A percentile compares a stretch with the other conserved stretches of the same genome.
phyloP scores from a whole-genome alignment of 495 filamentous ascomycete species.

The Aspergillus hancockii region DNA sequence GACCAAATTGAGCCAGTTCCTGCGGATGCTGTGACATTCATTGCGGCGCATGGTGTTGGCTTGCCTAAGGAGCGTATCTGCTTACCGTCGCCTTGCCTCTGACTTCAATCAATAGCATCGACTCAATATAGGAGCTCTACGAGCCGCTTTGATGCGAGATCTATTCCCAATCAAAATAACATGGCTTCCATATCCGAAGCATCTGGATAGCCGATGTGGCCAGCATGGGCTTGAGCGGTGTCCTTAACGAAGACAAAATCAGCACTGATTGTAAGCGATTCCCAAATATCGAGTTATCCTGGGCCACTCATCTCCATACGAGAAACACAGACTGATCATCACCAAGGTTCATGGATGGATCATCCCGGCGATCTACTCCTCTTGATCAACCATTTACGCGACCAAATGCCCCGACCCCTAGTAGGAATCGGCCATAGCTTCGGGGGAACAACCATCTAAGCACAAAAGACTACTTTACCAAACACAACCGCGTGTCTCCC shows the following conservation, averaged over 20 bases:
- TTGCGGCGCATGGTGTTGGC: conserved; percentile 4
- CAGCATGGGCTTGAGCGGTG: conserved; percentile 5
- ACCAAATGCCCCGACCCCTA: conserved; percentile 11
- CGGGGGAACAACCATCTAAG: conserved; percentile 6
- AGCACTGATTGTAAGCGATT: conserved; percentile 9
- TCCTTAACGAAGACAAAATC: conserved; percentile 10
- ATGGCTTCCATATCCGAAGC: conserved; percentile 5
- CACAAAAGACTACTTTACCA: not conserved
- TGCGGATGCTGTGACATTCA: conserved; percentile 4
- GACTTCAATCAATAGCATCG: not conserved
- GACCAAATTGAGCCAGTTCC: not conserved
- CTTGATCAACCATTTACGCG: conserved; percentile 10
- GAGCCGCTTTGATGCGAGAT: conserved; percentile 14
- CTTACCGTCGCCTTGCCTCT: not conserved
- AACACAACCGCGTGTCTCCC: not conserved
- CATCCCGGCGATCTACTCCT: conserved; percentile 8
- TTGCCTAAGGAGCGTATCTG: conserved; percentile 6
- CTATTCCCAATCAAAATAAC: not conserved
- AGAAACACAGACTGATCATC: no score
- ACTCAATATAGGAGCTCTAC: conserved; percentile 13
- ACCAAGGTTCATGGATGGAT: conserved; percentile 11
- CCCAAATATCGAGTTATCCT: not conserved
- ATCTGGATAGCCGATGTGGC: conserved; percentile 16
- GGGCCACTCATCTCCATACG: not conserved
- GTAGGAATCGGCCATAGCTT: conserved; percentile 15